Evolutionary conservation across 345 rosid genomes (phyloP).

Genomic region (Psidium guajava): DNA sequence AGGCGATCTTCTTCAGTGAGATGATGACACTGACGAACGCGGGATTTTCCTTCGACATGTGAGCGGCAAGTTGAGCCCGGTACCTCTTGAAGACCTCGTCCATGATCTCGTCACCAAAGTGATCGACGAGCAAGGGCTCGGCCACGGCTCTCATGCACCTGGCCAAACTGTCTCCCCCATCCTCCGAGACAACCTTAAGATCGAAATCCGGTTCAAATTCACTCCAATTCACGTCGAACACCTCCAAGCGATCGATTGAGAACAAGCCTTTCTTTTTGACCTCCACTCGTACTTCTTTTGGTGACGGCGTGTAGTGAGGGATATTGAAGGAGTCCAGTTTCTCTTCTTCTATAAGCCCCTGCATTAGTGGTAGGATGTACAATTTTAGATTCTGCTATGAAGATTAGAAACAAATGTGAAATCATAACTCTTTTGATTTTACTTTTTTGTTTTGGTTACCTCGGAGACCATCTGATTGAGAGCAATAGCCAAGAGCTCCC

Average conservation of each 20-base stretch:
- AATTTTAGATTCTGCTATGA: not conserved
- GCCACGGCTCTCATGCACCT: slow-evolving; percentile 43
- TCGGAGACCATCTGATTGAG: slow-evolving; percentile 19
- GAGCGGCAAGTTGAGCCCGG: not conserved
- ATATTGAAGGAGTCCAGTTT: slow-evolving; percentile 34
- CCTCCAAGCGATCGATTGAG: slow-evolving; percentile 17
- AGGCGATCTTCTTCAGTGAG: not conserved
- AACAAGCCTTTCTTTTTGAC: slow-evolving; percentile 34
- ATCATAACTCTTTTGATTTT: not conserved
- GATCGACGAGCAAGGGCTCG: slow-evolving; percentile 41
- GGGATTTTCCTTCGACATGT: slow-evolving; percentile 4
- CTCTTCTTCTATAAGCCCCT: slow-evolving; percentile 35
- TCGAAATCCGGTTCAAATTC: not conserved
- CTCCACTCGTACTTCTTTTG: slow-evolving; percentile 24
- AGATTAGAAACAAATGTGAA: not conserved
- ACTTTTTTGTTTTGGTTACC: slow-evolving; percentile 5
- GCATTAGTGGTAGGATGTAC: not conserved
- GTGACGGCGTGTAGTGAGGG: slow-evolving; percentile 39
- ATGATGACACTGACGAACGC: not conserved
- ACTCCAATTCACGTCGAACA: slow-evolving; percentile 29
- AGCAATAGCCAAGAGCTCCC: slow-evolving; percentile 15
- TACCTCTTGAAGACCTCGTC: slow-evolving; percentile 18
- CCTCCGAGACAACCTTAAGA: not conserved
- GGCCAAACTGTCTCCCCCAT: slow-evolving; percentile 25
- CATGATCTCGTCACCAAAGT: slow-evolving; percentile 25